Base-by-base conservation (phyloP, 2,329 filamentous ascomycete genomes). In the Penicillium sp. region DNA sequence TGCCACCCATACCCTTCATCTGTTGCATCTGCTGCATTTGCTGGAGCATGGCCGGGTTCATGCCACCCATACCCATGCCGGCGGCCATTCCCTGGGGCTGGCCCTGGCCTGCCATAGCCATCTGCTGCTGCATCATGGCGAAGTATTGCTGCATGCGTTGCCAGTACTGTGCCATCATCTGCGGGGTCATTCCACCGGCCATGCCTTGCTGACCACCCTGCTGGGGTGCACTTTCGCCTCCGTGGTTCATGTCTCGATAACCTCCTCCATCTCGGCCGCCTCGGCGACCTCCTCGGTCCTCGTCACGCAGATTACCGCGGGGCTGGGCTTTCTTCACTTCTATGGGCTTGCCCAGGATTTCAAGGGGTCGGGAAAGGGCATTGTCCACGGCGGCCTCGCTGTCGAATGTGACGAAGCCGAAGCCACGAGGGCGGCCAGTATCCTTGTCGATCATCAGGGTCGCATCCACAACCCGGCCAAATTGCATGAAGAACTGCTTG, bases 371-470 rank as follows among this genome's bases (percentile, higher is more conserved):
- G 53, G 88, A 86, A 42, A 99, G 85, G 57, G 92, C 96, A 31
- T 90, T 89, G 62, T 99, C 94, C 43, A 99, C 94, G 18, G 94
- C 94, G 15, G 90, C 87, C 69, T 99, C 94, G 63, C 88, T 95
- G 75, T 99, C 94, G 66, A 99, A 99, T 0, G 94, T 99, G 51
- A 99, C 94, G 73, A 99, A 99, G 14, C 94, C 94, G 69, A 99
- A 99, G 1, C 94, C 94, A 69, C 94, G 85, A 2, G 94, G 94
- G 40, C 94, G 86, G n/a, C 94, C 94, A 1, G 94, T 99, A 73
- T 99, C 94, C 77, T 99, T 99, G 74, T 99, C 94, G 87, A 99
- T 99, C 94, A 99, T 99, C 2, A 99, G 85, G 0, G 94, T 99
- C 2, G 94, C 94, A 76, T 99, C 94, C 37, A 99, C 88, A 20